Base-by-base conservation (phyloP, 768 basidiomycete species). In the Mycena albidolilacea region DNA sequence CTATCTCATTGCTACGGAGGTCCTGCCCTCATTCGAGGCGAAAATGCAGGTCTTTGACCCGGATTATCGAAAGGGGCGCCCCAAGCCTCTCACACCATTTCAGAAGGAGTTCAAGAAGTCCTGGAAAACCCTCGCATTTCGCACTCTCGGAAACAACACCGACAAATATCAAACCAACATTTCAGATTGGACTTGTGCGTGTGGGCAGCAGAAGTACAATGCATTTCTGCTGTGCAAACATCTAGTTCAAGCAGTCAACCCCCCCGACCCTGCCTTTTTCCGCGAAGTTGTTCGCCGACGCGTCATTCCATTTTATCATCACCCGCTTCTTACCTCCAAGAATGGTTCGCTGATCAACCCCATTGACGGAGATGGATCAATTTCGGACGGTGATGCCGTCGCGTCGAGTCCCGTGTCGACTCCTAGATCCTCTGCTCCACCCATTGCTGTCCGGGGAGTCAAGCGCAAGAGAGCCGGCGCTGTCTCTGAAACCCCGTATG, bases 131-230 rank as follows among this genome's bases (percentile, higher is more conserved):
- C 74, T 79, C 1, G 12, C 50, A 7, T 64, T 61, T 10, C 23
- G 12, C 1, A 17, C 35, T n/a, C 30, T 76, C 19, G 72, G 78
- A 35, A 63, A 48, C 7, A 67, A 39, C 23, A n/a, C n/a, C n/a
- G n/a, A n/a, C n/a, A 12, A 21, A 8, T 82, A 82, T 64, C 11
- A 59, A 0, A 79, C 76, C 3, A 57, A 78, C 35, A 60, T 82
- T 12, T 14, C 35, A 0, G 5, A 19, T 2, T 82, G 80, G 80
- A 78, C 77, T 2, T 82, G 82, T 69, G 77, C 73, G 44, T 83
- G 82, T 67, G 79, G 80, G 0, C 69, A 59, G 15, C 81, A 82
- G 70, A 82, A 81, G 63, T 83, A 80, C 66, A 65, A 82, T 46
- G 17, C 72, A 1, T 74, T 77, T 48, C 78, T 30, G 30, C 30